phyloP scores from a whole-genome alignment of 345 rosid species.

The Eucalyptus decipiens region DNA sequence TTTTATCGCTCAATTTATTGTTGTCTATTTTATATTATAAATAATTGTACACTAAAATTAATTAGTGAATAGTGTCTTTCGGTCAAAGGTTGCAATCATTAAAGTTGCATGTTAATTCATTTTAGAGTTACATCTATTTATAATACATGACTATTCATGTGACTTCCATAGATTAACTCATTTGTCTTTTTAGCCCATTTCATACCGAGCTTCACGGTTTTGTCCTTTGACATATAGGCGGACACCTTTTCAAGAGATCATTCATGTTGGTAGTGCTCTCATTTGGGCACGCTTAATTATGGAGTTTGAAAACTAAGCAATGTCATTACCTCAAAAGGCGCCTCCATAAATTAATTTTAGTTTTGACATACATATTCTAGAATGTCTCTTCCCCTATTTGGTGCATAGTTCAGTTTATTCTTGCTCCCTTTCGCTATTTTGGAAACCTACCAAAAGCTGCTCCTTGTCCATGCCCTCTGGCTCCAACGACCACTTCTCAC shows the following conservation, averaged over 20 bases:
- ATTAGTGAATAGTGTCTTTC: neutral
- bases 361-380: too few relatives aligned
- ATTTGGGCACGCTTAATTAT: fast-evolving
- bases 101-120: neutral
- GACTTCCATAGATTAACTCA: neutral
- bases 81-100: neutral
- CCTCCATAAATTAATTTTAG: too few relatives aligned
- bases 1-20: neutral
- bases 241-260: fast-evolving
- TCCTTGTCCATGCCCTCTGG: fast-evolving
- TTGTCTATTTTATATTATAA: neutral
- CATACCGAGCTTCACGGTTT: too few relatives aligned
- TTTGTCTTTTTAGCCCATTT: fast-evolving
- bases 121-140: neutral
- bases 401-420: fast-evolving
- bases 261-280: too few relatives aligned
- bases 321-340: too few relatives aligned
- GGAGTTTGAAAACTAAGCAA: too few relatives aligned
- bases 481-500: fast-evolving
- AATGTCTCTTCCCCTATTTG: too few relatives aligned
- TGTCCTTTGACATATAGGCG: fast-evolving
- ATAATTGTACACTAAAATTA: neutral
- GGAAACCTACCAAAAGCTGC: too few relatives aligned
- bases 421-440: too few relatives aligned
- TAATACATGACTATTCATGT: neutral